phyloP scores from a whole-genome alignment of 2,329 filamentous ascomycete genomes.

The Simplicillium aogashimaense region DNA sequence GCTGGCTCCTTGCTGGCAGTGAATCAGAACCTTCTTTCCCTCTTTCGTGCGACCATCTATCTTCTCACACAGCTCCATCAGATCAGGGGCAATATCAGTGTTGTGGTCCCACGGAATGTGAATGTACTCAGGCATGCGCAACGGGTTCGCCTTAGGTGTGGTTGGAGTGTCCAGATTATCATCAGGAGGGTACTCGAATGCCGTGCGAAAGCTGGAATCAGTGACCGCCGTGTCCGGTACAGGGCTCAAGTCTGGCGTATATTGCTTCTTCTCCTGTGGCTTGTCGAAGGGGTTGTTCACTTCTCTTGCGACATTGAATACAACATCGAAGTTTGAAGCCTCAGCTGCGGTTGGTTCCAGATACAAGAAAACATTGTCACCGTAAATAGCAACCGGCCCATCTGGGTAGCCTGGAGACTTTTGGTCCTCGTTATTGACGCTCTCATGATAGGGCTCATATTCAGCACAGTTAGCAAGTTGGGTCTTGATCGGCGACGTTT shows the following conservation, averaged over 20 bases:
- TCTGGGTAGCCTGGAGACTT: constrained; percentile 77
- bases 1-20: constrained; percentile 81
- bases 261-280: constrained; percentile 16
- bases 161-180: constrained; percentile 31
- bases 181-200: constrained; percentile 42
- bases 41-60: constrained; percentile 64
- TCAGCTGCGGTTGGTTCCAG: constrained; percentile 71
- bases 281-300: constrained; percentile 63
- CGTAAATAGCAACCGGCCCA: constrained; percentile 74
- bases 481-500: constrained; percentile 47
- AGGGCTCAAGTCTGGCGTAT: constrained; percentile 29
- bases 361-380: constrained; percentile 68
- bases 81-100: constrained; percentile 70
- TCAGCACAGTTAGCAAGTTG: constrained; percentile 51
- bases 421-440: constrained; percentile 66
- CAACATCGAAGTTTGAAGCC: constrained; percentile 67
- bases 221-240: constrained; percentile 46
- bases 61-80: constrained; percentile 64
- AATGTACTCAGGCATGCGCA: constrained; percentile 65
- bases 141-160: constrained; percentile 41
- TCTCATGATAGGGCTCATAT: constrained; percentile 49
- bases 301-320: constrained; percentile 78
- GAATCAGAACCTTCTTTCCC: constrained; percentile 70
- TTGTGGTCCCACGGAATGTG: constrained; percentile 86
- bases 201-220: constrained; percentile 47